A percentile compares a stretch with the other conserved stretches of the same genome.
Evolutionary conservation across 2,329 filamentous ascomycete genomes (phyloP).

Genomic region (Beauveria caledonica): DNA sequence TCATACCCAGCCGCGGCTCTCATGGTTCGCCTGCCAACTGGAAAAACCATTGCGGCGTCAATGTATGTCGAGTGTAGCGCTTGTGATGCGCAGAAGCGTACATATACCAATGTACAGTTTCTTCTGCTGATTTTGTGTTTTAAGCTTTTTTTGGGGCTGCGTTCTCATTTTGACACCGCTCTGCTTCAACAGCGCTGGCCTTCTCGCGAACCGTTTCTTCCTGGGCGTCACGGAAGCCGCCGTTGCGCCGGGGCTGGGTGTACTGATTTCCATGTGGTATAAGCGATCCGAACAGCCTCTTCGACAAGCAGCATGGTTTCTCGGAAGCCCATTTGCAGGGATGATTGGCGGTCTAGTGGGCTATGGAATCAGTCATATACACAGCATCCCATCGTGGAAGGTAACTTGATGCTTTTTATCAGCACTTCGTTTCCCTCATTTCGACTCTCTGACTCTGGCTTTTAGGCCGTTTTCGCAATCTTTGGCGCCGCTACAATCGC

Average conservation of each 20-base stretch:
- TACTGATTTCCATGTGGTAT: conserved; percentile 28
- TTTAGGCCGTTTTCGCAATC: conserved; percentile 11
- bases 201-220: conserved; percentile 26
- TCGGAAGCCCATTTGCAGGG: conserved; percentile 20
- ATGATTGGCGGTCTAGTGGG: conserved; percentile 19
- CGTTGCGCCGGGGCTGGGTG: conserved; percentile 23
- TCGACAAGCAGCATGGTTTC: conserved; percentile 23
- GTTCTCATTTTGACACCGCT: conserved; percentile 36
- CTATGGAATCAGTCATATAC: conserved; percentile 20
- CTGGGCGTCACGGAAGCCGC: conserved; percentile 25
- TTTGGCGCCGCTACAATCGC: conserved; percentile 7
- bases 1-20: conserved; percentile 21
- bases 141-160: conserved; percentile 24
- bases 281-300: conserved; percentile 23
- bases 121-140: not conserved
- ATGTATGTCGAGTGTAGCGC: conserved; percentile 12
- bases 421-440: too few species aligned
- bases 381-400: conserved; percentile 11
- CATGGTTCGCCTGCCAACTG: conserved; percentile 21
- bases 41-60: conserved; percentile 20
- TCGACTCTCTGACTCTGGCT: not conserved
- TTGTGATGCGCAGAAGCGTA: too few species aligned
- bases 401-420: not conserved
- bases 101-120: too few species aligned
- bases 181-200: conserved; percentile 15